Evolutionary conservation across 1,284 basidiomycete species (phyloP), one percentile per base, ranked within the genome.

Genomic region (Naganishia liquefaciens): DNA sequence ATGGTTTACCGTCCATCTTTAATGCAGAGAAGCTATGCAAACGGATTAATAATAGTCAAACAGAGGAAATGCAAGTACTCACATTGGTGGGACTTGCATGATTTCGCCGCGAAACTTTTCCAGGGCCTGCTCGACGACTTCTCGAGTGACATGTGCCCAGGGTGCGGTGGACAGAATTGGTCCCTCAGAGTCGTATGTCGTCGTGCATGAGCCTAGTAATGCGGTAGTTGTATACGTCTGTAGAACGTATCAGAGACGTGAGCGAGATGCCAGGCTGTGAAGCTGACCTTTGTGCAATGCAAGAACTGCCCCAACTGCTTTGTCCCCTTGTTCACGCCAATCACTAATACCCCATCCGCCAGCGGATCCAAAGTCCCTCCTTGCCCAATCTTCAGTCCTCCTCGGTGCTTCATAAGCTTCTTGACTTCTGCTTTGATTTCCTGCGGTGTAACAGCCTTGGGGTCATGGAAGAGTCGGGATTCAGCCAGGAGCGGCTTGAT

Each of bases 1-100:
- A 78, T 1, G 92, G 90, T 78, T 87, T 93, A 2, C 96, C 96
- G 72, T 99, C 93, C 91, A 99, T 99, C 78, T 97, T 95, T 47
- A 99, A 82, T 0, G 96, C 96, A 13, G 95, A 99, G 80, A 95
- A 99, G 76, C 93, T 97, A 70, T 15, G 21, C 23, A 15, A 28
- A 7, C 30, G 28, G 63, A 40, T 40, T 10, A n/a, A 17, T 30
- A 2, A 30, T 7, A n/a, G 37, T 40, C 11, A 39, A 23, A n/a
- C 13, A 47, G 5, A 33, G 21, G 9, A 3, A 11, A 39, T 17
- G 61, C 23, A 40, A 21, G 50, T 21, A 80, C 89, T 68, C 71
- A 94, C 93, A 97, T 89, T 5, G 93, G 93, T 10, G 93, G 93
- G 1, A 87, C 85, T 79, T 99, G 96, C 70, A 85, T 82, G 69